phyloP scores from a whole-genome alignment of 257 asterid species.

The Catharanthus roseus region DNA sequence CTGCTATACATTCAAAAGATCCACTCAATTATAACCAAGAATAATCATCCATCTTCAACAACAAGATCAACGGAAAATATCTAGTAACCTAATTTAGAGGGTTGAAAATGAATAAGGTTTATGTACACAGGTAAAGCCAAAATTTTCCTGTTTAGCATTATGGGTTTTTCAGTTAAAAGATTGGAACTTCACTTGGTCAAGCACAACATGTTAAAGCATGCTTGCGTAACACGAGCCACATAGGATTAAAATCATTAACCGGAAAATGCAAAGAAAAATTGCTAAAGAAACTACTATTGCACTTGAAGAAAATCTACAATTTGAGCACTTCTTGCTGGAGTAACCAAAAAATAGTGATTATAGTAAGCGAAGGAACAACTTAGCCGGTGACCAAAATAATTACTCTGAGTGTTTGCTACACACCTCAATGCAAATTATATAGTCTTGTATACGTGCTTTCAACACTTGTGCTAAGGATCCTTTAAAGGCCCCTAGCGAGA shows the following conservation, averaged over 20 bases:
- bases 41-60: not conserved
- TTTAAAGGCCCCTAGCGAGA: constrained; percentile 81
- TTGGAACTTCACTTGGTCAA: not conserved
- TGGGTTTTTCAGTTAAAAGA: not conserved
- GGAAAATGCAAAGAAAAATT: not conserved
- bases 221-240: not conserved
- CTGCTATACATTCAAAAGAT: not conserved
- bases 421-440: constrained; percentile 95
- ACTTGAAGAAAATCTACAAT: not conserved
- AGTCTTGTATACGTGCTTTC: constrained; percentile 84
- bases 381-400: not conserved
- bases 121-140: not conserved
- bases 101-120: not conserved
- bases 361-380: not conserved
- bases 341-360: not conserved
- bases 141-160: not conserved
- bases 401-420: constrained; percentile 12
- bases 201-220: not conserved
- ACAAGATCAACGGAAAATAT: not conserved
- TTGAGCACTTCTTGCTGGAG: not conserved
- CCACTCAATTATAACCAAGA: not conserved
- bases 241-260: not conserved
- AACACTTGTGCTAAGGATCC: constrained; percentile 75
- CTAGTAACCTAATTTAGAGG: not conserved
- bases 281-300: not conserved